Evolutionary conservation across 2,329 filamentous ascomycete species (phyloP).

Genomic region (Mycosphaerella sp.): DNA sequence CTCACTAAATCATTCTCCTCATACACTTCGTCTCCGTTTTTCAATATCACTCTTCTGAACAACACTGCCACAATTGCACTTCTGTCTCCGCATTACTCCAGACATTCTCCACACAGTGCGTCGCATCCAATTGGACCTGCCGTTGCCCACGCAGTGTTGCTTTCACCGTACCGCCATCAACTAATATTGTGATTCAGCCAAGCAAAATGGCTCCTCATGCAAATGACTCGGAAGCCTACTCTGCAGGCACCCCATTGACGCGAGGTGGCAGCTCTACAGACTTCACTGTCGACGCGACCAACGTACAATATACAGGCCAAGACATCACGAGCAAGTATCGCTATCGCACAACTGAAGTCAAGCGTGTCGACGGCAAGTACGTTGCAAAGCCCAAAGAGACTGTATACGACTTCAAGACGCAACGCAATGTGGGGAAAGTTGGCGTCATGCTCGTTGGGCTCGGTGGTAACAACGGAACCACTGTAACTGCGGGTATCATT

Average conservation of each 20-base stretch:
- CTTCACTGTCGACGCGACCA: conserved; percentile 86
- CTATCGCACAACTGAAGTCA: conserved; percentile 87
- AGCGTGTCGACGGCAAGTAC: conserved; percentile 65
- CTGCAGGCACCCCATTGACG: conserved; percentile 42
- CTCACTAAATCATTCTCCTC: neutral
- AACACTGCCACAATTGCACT: neutral
- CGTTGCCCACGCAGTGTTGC: neutral
- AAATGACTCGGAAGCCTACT: conserved; percentile 53
- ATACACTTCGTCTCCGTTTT: neutral
- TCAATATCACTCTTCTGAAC: neutral
- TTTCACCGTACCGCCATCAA: neutral
- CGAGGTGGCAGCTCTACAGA: conserved; percentile 28
- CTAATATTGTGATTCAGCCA: neutral
- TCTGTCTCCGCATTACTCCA: neutral
- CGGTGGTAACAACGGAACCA: conserved; percentile 98
- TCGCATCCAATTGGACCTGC: neutral
- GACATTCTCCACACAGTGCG: conserved; percentile 33
- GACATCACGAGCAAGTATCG: conserved; percentile 92
- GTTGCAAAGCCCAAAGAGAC: conserved; percentile 82
- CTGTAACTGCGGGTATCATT: conserved; percentile 92
- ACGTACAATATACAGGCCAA: conserved; percentile 81
- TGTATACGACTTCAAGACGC: conserved; percentile 94
- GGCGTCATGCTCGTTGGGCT: conserved; percentile 97
- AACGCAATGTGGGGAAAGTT: conserved; percentile 85
- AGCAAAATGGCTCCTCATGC: conserved; percentile 85